Percentiles rank a stretch among this genome's conserved stretches.
These are phyloP conservation scores for Penicillium nordicum DNA, from an alignment of 2,329 filamentous ascomycete genomes.

Conservation along the genomic window DNA sequence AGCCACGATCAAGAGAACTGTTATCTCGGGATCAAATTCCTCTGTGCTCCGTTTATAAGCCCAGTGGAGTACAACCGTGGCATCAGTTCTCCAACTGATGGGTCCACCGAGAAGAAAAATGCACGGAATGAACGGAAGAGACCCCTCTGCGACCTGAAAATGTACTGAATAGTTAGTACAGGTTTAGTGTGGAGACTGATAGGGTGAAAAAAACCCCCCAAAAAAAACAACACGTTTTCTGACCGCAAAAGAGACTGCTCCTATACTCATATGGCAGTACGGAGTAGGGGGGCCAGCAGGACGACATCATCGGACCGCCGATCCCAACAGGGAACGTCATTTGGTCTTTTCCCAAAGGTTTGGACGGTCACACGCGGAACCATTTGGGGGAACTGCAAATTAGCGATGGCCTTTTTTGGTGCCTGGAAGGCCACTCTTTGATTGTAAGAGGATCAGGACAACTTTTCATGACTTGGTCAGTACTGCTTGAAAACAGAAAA, in stretches of 20 bases:
- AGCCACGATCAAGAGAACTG: background rate
- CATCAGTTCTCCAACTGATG: background rate
- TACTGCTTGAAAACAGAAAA: background rate
- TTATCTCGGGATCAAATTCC: background rate
- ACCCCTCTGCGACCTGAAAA: background rate
- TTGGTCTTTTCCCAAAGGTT: background rate
- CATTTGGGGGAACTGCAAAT: background rate
- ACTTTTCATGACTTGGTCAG: background rate
- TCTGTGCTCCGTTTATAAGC: background rate
- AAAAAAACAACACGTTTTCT: background rate
- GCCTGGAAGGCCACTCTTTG: background rate
- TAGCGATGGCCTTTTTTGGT: background rate
- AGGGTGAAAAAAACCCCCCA: background rate
- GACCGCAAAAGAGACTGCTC: background rate
- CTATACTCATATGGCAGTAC: constrained; percentile 7
- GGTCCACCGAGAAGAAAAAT: constrained; percentile 12
- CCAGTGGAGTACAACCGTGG: constrained; percentile 9
- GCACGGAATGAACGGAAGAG: constrained; percentile 8
- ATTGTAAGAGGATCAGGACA: background rate
- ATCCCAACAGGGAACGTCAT: constrained; percentile 16
- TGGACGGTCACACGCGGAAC: constrained; percentile 11
- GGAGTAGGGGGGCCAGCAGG: constrained; percentile 5
- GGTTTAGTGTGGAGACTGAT: constrained; percentile 1
- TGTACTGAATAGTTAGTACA: constrained; percentile 2
- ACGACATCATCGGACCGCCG: constrained; percentile 22